A percentile compares a stretch with the other conserved stretches of the same genome.
Conservation (phyloP, 2,329 filamentous ascomycete species). For the Cercospora nicotianae region DNA sequence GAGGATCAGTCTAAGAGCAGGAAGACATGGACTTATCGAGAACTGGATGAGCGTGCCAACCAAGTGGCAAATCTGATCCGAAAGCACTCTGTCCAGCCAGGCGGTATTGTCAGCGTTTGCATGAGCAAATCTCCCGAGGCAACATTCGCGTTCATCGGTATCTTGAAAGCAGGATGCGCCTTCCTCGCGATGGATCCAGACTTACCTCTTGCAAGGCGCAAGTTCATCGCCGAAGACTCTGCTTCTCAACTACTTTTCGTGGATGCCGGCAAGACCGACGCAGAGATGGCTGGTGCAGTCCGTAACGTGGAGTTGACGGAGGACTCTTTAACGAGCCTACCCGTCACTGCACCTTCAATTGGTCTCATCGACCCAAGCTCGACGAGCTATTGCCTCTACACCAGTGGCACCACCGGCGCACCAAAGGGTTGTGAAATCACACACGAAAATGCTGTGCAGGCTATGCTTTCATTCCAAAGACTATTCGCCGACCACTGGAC, state of each 20-base stretch:
- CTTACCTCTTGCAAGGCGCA: constrained; percentile 70
- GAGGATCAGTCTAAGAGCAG: constrained; percentile 49
- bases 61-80: constrained; percentile 67
- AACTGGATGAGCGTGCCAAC: constrained; percentile 71
- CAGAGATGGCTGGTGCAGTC: constrained; percentile 18
- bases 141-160: constrained; percentile 77
- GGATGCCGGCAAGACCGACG: constrained; percentile 30
- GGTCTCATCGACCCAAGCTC: constrained; percentile 50
- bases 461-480: constrained; percentile 80
- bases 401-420: constrained; percentile 80
- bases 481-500: constrained; percentile 78
- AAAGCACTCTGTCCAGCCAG: constrained; percentile 51
- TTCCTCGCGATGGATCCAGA: constrained; percentile 78
- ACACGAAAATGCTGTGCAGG: constrained; percentile 84
- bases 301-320: constrained; percentile 24
- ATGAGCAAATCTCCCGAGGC: constrained; percentile 85
- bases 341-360: constrained; percentile 39
- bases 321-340: constrained; percentile 10
- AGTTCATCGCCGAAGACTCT: constrained; percentile 77
- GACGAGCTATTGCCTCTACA: constrained; percentile 82
- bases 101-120: constrained; percentile 70
- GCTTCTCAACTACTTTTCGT: constrained; percentile 53
- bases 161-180: constrained; percentile 77
- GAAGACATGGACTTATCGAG: constrained; percentile 69
- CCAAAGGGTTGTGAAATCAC: constrained; percentile 88